Evolutionary conservation across 2,329 filamentous ascomycete genomes (phyloP).

Genomic region (Trichoderma sp.): DNA sequence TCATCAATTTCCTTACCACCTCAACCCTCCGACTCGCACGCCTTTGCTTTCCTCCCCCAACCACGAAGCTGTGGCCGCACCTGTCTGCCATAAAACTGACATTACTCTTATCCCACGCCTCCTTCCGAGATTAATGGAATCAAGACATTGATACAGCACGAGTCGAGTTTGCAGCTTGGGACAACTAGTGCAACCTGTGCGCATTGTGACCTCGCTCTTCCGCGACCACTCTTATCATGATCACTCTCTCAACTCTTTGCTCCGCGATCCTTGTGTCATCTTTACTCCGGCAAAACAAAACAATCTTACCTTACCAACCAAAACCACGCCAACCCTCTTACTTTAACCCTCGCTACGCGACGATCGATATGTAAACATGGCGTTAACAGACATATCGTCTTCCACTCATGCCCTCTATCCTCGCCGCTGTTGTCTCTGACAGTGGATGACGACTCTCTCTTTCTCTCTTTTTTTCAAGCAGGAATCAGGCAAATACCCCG

Average conservation of each 20-base stretch:
- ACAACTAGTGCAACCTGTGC: conserved; percentile 16
- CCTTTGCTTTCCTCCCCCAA: not conserved
- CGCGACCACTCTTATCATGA: conserved; percentile 24
- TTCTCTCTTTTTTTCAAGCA: conserved; percentile 11
- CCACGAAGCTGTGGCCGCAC: conserved; percentile 5
- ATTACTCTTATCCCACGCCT: not conserved
- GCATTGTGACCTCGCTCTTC: not conserved
- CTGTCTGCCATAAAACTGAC: conserved; percentile 6
- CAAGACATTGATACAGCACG: conserved; percentile 4
- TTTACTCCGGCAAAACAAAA: conserved; percentile 7
- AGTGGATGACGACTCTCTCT: conserved; percentile 23
- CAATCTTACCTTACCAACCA: not conserved
- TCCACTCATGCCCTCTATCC: conserved; percentile 17
- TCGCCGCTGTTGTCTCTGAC: conserved; percentile 22
- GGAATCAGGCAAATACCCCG: conserved; percentile 24
- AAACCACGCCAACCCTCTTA: conserved; percentile 8
- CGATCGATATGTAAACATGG: conserved; percentile 24
- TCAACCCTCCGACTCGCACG: not conserved
- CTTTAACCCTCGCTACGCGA: conserved; percentile 14
- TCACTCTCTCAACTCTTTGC: conserved; percentile 30
- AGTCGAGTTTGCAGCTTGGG: not conserved
- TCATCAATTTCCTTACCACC: conserved; percentile 2
- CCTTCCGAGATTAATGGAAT: conserved; percentile 12
- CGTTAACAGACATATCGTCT: conserved; percentile 17
- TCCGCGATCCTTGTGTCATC: conserved; percentile 26